Evolutionary conservation across 768 basidiomycete genomes (phyloP).

Genomic region (Tylopilus balloui): DNA sequence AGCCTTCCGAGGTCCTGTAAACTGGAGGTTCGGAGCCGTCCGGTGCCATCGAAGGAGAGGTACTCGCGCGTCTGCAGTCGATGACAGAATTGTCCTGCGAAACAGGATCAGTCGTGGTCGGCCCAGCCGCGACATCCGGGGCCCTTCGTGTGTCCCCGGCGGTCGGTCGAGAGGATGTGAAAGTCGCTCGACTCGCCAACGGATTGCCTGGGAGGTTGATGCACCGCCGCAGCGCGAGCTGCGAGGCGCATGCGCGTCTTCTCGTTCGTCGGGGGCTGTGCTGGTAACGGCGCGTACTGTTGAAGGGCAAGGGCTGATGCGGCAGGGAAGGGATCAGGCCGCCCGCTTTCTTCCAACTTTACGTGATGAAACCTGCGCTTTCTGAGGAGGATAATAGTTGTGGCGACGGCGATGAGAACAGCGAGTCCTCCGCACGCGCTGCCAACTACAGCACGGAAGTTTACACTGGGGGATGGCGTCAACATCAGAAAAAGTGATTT

Average conservation of each 20-base stretch:
- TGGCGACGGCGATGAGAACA: not conserved
- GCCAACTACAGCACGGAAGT: constrained; percentile 3
- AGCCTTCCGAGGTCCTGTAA: not conserved
- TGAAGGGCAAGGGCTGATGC: not conserved
- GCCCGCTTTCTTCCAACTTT: not conserved
- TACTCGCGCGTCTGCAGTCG: not conserved
- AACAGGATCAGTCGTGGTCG: not conserved
- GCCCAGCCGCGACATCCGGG: not conserved
- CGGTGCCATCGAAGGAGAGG: not conserved
- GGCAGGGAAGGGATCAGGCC: constrained; percentile 4
- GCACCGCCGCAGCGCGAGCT: not conserved
- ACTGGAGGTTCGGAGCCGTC: too few relatives aligned
- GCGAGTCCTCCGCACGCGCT: constrained; percentile 8
- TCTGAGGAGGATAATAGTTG: constrained; percentile 2
- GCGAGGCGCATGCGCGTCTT: constrained; percentile 5
- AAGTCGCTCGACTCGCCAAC: not conserved
- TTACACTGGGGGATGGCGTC: constrained; percentile 3
- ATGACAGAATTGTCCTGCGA: not conserved
- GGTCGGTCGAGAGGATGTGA: not conserved
- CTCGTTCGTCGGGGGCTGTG: not conserved
- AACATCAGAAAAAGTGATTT: not conserved
- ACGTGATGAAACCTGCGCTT: not conserved
- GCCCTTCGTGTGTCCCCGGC: not conserved
- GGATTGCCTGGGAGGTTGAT: not conserved
- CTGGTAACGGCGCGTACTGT: not conserved